These are phyloP conservation scores for Exophiala viscosa DNA, from an alignment of 2,329 filamentous ascomycete genomes.

Conservation along the genomic window DNA sequence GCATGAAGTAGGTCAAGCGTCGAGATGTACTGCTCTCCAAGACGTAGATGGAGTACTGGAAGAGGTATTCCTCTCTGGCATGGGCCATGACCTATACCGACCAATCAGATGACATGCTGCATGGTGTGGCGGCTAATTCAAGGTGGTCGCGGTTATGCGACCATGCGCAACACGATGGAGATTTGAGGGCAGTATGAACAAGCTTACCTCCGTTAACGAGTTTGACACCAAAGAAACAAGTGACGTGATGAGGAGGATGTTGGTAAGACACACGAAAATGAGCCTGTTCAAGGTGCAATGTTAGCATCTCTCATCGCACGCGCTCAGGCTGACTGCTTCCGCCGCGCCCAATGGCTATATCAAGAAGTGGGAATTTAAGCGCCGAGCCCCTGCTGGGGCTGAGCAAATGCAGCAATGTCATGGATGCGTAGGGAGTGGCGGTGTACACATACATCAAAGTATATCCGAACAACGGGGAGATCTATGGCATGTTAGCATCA, in stretches of 20 bases:
- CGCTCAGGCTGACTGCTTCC: conserved; percentile 7
- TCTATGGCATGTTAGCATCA: conserved; percentile 18
- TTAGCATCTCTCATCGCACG: conserved; percentile 13
- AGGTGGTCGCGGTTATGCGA: conserved; percentile 13
- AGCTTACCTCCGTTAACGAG: conserved; percentile 53
- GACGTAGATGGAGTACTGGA: conserved; percentile 48
- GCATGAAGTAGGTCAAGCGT: conserved; percentile 46
- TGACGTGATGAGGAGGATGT: conserved; percentile 58
- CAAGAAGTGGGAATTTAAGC: conserved; percentile 8
- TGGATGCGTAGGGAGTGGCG: not conserved
- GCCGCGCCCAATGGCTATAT: not conserved
- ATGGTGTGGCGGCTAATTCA: conserved; percentile 5
- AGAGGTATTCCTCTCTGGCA: conserved; percentile 60
- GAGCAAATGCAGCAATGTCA: not conserved
- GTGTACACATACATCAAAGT: conserved; percentile 27
- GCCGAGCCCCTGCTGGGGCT: conserved; percentile 4
- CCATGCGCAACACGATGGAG: not conserved
- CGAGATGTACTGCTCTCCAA: conserved; percentile 45
- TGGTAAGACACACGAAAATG: conserved; percentile 59
- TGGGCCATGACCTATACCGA: conserved; percentile 54
- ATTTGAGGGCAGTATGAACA: not conserved
- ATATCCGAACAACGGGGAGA: conserved; percentile 28
- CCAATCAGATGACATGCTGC: conserved; percentile 16
- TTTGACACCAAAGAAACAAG: conserved; percentile 58
- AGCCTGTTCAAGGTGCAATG: conserved; percentile 38